Percentiles rank a stretch among this genome's conserved stretches.
These are phyloP conservation scores for Endoconidiophora polonica DNA, from an alignment of 2,329 filamentous ascomycete genomes.

Conservation along the genomic window DNA sequence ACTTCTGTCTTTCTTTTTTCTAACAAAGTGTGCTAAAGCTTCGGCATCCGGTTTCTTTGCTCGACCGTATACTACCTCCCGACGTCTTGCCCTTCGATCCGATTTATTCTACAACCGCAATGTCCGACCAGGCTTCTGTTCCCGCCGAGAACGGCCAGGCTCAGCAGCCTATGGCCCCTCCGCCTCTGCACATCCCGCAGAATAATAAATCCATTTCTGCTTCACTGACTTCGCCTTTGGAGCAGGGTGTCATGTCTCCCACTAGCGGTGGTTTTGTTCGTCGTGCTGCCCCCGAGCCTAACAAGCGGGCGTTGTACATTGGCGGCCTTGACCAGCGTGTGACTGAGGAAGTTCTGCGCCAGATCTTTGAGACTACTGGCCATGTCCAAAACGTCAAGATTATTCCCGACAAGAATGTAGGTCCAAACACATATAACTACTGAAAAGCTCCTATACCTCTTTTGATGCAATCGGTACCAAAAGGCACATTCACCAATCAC, in stretches of 20 bases:
- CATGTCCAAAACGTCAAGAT: slow-evolving; percentile 99
- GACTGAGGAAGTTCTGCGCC: slow-evolving; percentile 86
- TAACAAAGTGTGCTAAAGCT: slow-evolving; percentile 1
- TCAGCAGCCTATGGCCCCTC: slow-evolving; percentile 74
- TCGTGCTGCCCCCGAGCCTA: slow-evolving; percentile 88
- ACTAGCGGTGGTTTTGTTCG: slow-evolving; percentile 67
- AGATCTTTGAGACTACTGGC: slow-evolving; percentile 97
- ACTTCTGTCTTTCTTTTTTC: slow-evolving; percentile 11
- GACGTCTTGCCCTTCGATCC: slow-evolving; percentile 7
- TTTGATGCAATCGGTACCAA: neutral
- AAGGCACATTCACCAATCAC: too few relatives aligned
- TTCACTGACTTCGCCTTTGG: slow-evolving; percentile 77
- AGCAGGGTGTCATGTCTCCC: slow-evolving; percentile 65
- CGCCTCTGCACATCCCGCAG: slow-evolving; percentile 82
- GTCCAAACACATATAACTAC: slow-evolving; percentile 22
- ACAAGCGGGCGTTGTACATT: slow-evolving; percentile 94
- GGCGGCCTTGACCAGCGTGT: slow-evolving; percentile 89
- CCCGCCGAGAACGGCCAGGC: slow-evolving; percentile 49
- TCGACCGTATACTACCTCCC: slow-evolving; percentile 3
- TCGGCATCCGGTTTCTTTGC: slow-evolving; percentile 1
- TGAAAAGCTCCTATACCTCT: neutral
- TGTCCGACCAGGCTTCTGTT: slow-evolving; percentile 46
- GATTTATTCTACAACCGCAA: slow-evolving; percentile 23
- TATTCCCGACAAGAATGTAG: slow-evolving; percentile 97
- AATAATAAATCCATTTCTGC: slow-evolving; percentile 93